Percentiles rank a stretch among this genome's conserved stretches.
Evolutionary conservation across 2,329 filamentous ascomycete genomes (phyloP).

Genomic region (Eutypa lata): DNA sequence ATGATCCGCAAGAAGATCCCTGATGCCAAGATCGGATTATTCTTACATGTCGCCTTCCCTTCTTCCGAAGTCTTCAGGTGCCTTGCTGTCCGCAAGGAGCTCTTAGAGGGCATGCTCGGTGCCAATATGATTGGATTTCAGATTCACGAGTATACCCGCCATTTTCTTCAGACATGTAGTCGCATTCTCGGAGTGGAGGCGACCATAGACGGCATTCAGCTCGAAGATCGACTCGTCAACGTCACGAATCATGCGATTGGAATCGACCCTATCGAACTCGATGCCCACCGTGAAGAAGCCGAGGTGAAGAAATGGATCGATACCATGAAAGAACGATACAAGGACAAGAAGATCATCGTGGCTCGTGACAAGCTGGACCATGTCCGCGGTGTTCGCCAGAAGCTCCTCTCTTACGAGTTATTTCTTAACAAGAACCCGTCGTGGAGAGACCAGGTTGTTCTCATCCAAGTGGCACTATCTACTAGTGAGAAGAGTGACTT

Average conservation of each 20-base stretch:
- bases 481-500: slow-evolving; percentile 85
- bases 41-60: slow-evolving; percentile 91
- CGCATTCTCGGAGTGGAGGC: slow-evolving; percentile 88
- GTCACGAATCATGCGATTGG: slow-evolving; percentile 84
- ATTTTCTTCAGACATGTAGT: slow-evolving; percentile 95
- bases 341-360: slow-evolving; percentile 86
- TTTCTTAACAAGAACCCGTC: slow-evolving; percentile 93
- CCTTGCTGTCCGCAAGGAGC: slow-evolving; percentile 78
- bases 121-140: slow-evolving; percentile 93
- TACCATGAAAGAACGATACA: slow-evolving; percentile 78
- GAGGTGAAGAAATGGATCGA: slow-evolving; percentile 77
- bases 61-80: slow-evolving; percentile 96
- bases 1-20: slow-evolving; percentile 90
- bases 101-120: slow-evolving; percentile 88
- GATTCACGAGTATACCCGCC: slow-evolving; percentile 86
- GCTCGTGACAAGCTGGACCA: slow-evolving; percentile 92
- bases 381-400: slow-evolving; percentile 88
- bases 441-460: slow-evolving; percentile 81
- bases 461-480: slow-evolving; percentile 92
- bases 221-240: slow-evolving; percentile 91
- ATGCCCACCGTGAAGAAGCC: slow-evolving; percentile 64
- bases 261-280: slow-evolving; percentile 78
- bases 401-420: slow-evolving; percentile 85
- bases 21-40: slow-evolving; percentile 94
- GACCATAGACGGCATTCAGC: slow-evolving; percentile 79